Evolutionary conservation across 768 basidiomycete genomes (phyloP), one percentile per base, ranked within the genome.

Genomic region (Auriscalpium orientale): DNA sequence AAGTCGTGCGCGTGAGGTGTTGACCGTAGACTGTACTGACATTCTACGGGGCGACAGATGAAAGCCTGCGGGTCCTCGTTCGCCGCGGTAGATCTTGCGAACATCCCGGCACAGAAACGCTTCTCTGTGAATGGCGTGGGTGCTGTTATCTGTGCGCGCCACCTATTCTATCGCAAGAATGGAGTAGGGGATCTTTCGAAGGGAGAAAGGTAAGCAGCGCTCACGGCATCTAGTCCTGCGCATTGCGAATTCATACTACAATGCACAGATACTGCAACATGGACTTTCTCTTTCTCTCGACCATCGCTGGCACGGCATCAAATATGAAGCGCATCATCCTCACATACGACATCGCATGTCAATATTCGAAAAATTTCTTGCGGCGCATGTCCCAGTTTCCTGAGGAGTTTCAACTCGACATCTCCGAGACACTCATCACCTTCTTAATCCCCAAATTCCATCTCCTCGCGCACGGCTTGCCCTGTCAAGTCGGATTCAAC

Each of bases 121-220:
- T 38, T 65, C n/a, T 38, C 54, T 0, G 58, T 62, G 2, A 65
- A 63, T 21, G 66, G 66, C 8, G 59, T 67, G 1, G 65, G 57
- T 7, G 61, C 55, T 2, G 61, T 60, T 6, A 55, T 58, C 11
- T 67, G 66, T 28, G 56, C 58, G 1, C 50, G 59, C 1, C 66
- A 67, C 22, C 54, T 55, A 8, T 10, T 63, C 6, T 54, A 62
- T 28, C 47, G 58, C 1, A 28, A 59, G 9, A 62, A 62, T 52
- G 67, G 65, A 1, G 57, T 64, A 0, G 67, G 65, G 9, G 67
- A 68, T 53, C 51, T 67, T 15, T 67, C 66, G 38, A 59, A 58
- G 15, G 67, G 67, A 0, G 67, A 68, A 59, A 28, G 56, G 66
- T 67, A 38, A 13, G 55, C 64, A 20, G 21, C 12, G 9, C 21